phyloP scores from a whole-genome alignment of 2,329 filamentous ascomycete species.

The Alternaria viburni region DNA sequence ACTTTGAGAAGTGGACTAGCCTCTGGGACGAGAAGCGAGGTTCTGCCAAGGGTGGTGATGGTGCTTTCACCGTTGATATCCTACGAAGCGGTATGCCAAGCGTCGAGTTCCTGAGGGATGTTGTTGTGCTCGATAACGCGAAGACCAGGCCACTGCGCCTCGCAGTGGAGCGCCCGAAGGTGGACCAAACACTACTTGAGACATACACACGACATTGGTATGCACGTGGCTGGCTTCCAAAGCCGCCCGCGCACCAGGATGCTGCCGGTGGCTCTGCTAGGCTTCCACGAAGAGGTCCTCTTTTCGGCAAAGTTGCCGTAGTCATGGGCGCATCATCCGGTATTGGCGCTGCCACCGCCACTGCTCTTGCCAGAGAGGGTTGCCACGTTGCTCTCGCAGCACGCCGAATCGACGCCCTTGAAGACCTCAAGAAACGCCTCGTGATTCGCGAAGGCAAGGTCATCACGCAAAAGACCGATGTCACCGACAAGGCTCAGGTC shows the following conservation, averaged over 20 bases:
- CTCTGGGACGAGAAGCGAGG: constrained; percentile 76
- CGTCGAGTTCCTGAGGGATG: constrained; percentile 71
- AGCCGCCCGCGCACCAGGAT: constrained; percentile 62
- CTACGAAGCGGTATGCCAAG: constrained; percentile 81
- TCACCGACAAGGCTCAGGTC: constrained; percentile 71
- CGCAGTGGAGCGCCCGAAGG: constrained; percentile 68
- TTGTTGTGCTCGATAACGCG: constrained; percentile 75
- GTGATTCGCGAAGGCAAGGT: constrained; percentile 66
- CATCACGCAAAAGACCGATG: constrained; percentile 73
- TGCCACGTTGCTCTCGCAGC: constrained; percentile 75
- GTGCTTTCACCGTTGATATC: constrained; percentile 78
- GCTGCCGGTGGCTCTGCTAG: constrained; percentile 54
- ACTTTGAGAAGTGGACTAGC: constrained; percentile 76
- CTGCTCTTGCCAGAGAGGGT: constrained; percentile 72
- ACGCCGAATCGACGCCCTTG: constrained; percentile 71
- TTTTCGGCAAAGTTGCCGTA: constrained; percentile 73
- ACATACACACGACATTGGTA: constrained; percentile 83
- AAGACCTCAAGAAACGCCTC: constrained; percentile 69
- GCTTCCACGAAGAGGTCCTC: constrained; percentile 60
- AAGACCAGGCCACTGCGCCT: constrained; percentile 67
- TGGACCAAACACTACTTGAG: constrained; percentile 73
- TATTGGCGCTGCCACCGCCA: constrained; percentile 76
- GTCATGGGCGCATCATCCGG: constrained; percentile 82
- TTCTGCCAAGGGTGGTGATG: constrained; percentile 68
- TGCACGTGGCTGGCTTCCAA: constrained; percentile 76